Conservation (phyloP, 192 early-diverging fungal genomes). For the Gaertneriomyces sp. region DNA sequence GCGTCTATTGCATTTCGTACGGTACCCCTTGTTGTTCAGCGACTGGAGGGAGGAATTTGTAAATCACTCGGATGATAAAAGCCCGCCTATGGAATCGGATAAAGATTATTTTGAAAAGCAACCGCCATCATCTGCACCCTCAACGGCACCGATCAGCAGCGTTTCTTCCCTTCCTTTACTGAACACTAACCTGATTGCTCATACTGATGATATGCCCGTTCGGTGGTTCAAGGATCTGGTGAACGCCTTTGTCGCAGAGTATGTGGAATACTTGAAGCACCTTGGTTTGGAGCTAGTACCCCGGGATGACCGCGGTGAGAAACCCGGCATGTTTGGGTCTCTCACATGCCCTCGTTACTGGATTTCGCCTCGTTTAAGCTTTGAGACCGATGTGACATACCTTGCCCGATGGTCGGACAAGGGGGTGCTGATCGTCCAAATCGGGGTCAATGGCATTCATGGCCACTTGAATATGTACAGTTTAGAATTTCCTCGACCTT, state of each 20-base stretch:
- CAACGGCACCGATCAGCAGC: neutral
- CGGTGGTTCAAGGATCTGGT: slow-evolving; percentile 42
- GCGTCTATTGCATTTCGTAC: slow-evolving; percentile 39
- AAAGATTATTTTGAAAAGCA: too few relatives aligned
- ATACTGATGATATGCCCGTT: slow-evolving; percentile 1
- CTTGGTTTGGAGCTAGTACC: slow-evolving; percentile 34
- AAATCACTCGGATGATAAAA: neutral
- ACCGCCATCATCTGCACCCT: neutral
- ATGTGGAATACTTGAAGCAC: slow-evolving; percentile 33
- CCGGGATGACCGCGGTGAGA: neutral
- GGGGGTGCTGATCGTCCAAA: slow-evolving; percentile 42
- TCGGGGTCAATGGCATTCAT: slow-evolving; percentile 45
- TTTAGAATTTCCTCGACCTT: slow-evolving; percentile 14
- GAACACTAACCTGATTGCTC: neutral
- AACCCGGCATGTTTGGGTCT: slow-evolving; percentile 15
- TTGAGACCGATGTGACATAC: slow-evolving; percentile 38
- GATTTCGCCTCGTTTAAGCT: slow-evolving; percentile 14
- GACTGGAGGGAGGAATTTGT: slow-evolving; percentile 31
- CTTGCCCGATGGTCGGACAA: slow-evolving; percentile 18
- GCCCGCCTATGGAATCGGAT: neutral
- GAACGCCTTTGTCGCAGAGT: slow-evolving; percentile 30
- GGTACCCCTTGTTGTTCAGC: slow-evolving; percentile 49
- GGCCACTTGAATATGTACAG: slow-evolving; percentile 47
- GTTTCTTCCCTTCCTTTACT: too few relatives aligned
- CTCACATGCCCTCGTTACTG: slow-evolving; percentile 16